phyloP scores from a whole-genome alignment of 441 rosid genomes.

The Erodium moschatum region DNA sequence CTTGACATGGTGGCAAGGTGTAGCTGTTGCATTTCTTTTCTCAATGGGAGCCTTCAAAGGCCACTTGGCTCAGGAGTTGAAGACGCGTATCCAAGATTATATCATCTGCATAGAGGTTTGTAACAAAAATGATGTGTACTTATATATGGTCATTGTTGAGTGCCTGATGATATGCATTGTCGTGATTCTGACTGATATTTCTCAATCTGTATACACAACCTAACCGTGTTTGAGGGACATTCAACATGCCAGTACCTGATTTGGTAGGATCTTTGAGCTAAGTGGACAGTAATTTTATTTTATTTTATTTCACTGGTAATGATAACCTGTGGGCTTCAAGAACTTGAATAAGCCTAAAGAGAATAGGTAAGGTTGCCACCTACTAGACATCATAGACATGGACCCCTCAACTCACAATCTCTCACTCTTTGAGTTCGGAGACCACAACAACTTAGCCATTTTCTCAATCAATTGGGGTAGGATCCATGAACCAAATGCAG shows the following conservation, averaged over 20 bases:
- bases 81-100: conserved; percentile 83
- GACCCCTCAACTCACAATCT: not conserved
- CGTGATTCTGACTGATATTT: not conserved
- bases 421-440: not conserved
- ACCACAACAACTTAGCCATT: too few species aligned
- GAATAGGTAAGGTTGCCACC: not conserved
- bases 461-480: too few species aligned
- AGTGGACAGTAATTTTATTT: too few species aligned
- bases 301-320: too few species aligned
- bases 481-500: too few species aligned
- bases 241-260: not conserved
- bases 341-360: not conserved
- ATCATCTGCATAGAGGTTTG: conserved; percentile 88
- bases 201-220: not conserved
- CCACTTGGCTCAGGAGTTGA: conserved; percentile 75
- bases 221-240: not conserved
- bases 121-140: conserved; percentile 3
- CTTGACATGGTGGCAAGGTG: conserved; percentile 99
- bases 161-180: too few species aligned
- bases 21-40: conserved; percentile 84
- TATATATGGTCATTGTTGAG: not conserved
- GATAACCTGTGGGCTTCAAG: not conserved
- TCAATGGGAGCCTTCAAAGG: conserved; percentile 80
- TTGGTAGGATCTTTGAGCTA: too few species aligned
- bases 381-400: not conserved